A percentile compares a stretch with the other conserved stretches of the same genome.
phyloP scores from a whole-genome alignment of 2,329 filamentous ascomycete genomes.

The Coniochaeta sp. region DNA sequence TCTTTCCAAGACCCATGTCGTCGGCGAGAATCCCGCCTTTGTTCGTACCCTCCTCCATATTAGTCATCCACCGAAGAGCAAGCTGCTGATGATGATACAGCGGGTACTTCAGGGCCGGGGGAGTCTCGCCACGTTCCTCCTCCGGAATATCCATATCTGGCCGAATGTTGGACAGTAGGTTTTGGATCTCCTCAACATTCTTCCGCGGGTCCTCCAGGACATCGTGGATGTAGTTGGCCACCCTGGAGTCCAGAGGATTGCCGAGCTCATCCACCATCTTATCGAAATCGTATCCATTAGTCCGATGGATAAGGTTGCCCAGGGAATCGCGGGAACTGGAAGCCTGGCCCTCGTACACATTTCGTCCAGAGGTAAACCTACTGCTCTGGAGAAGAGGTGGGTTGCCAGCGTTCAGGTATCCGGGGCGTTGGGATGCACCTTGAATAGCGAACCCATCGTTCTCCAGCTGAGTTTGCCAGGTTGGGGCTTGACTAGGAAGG shows the following conservation, averaged over 20 bases:
- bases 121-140: conserved; percentile 60
- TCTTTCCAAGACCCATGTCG: conserved; percentile 82
- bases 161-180: conserved; percentile 64
- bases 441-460: not conserved
- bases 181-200: conserved; percentile 58
- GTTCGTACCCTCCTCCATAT: conserved; percentile 66
- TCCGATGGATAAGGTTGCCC: conserved; percentile 28
- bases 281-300: conserved; percentile 27
- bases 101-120: conserved; percentile 57
- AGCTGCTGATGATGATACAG: conserved; percentile 80
- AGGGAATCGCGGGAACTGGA: not conserved
- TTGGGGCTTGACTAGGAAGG: not conserved
- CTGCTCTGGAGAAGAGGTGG: not conserved
- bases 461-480: not conserved
- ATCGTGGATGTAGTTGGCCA: conserved; percentile 27
- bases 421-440: not conserved
- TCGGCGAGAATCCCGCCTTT: conserved; percentile 74
- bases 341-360: not conserved
- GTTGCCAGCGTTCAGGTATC: not conserved
- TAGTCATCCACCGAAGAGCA: conserved; percentile 68
- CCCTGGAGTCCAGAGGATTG: conserved; percentile 24
- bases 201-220: conserved; percentile 29
- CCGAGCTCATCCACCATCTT: conserved; percentile 28
- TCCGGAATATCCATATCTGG: conserved; percentile 60
- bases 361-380: not conserved